A percentile compares a stretch with the other conserved stretches of the same genome.
Evolutionary conservation across 495 filamentous ascomycete species (phyloP).

Genomic region (Lophiotrema nucula): DNA sequence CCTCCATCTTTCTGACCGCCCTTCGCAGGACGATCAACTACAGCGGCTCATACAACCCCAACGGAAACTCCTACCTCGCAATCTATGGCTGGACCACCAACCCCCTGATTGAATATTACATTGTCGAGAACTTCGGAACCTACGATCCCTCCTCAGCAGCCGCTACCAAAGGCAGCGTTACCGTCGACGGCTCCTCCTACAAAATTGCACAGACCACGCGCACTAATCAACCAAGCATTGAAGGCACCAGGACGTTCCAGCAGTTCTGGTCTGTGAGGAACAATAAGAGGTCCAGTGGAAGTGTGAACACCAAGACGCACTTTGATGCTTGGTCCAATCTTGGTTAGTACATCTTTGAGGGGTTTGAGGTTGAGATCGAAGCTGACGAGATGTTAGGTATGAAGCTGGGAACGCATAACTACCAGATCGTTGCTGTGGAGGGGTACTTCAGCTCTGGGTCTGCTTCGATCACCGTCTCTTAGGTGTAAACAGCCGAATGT

Average conservation of each 20-base stretch:
- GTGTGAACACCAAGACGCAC: conserved; percentile 46
- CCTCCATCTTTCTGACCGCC: too few species aligned
- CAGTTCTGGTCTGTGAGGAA: conserved; percentile 63
- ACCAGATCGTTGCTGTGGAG: conserved; percentile 51
- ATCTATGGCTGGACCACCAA: conserved; percentile 64
- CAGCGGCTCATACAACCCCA: conserved; percentile 54
- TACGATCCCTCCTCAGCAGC: conserved; percentile 52
- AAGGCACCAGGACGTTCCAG: conserved; percentile 58
- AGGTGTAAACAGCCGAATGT: not conserved
- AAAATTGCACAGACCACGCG: conserved; percentile 27
- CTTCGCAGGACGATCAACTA: conserved; percentile 48
- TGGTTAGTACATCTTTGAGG: too few species aligned
- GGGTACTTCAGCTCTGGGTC: conserved; percentile 52
- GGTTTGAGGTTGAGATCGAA: too few species aligned
- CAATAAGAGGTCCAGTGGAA: conserved; percentile 54
- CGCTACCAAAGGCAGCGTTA: conserved; percentile 18
- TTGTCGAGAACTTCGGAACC: conserved; percentile 58
- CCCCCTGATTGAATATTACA: conserved; percentile 65
- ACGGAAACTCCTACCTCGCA: conserved; percentile 59
- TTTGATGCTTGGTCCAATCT: conserved; percentile 41
- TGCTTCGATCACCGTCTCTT: conserved; percentile 42
- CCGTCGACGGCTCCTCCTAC: conserved; percentile 35
- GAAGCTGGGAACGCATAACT: conserved; percentile 41
- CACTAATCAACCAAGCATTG: conserved; percentile 49
- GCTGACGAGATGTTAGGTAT: too few species aligned